Conservation (phyloP, 2,329 filamentous ascomycete genomes). For the Clarireedia monteithiana region DNA sequence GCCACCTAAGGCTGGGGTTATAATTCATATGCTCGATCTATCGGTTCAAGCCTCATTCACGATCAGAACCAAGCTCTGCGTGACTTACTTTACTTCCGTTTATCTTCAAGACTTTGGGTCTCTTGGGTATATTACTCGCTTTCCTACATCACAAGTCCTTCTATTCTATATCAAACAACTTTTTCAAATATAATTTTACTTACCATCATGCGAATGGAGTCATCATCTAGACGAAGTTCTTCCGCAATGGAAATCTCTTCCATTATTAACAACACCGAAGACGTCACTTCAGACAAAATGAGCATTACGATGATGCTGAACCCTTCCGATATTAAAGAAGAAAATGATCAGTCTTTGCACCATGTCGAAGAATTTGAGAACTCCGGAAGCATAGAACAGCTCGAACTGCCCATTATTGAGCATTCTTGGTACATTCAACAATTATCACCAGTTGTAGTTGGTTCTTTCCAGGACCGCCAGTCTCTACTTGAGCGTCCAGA, state of each 20-base stretch:
- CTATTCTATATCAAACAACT: not conserved
- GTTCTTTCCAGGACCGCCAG: not conserved
- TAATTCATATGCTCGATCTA: not conserved
- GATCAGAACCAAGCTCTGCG: not conserved
- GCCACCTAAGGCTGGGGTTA: not conserved
- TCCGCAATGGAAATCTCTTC: constrained; percentile 3
- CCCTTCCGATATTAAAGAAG: not conserved
- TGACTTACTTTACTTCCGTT: not conserved
- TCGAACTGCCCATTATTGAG: not conserved
- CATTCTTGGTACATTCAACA: not conserved
- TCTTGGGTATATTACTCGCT: not conserved
- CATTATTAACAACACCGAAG: not conserved
- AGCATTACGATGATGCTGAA: constrained; percentile 1
- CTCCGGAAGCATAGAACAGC: not conserved
- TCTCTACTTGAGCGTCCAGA: not conserved
- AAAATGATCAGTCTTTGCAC: not conserved
- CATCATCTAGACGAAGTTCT: not conserved
- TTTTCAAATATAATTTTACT: not conserved
- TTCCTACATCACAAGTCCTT: not conserved
- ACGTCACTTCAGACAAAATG: not conserved
- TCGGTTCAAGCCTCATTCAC: not conserved
- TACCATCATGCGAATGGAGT: not conserved
- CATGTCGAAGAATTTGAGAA: not conserved
- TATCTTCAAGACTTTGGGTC: not conserved
- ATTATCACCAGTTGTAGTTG: not conserved